Evolutionary conservation across 2,329 filamentous ascomycete genomes (phyloP), one percentile per base, ranked within the genome.

Genomic region (Ophiostoma piceae): DNA sequence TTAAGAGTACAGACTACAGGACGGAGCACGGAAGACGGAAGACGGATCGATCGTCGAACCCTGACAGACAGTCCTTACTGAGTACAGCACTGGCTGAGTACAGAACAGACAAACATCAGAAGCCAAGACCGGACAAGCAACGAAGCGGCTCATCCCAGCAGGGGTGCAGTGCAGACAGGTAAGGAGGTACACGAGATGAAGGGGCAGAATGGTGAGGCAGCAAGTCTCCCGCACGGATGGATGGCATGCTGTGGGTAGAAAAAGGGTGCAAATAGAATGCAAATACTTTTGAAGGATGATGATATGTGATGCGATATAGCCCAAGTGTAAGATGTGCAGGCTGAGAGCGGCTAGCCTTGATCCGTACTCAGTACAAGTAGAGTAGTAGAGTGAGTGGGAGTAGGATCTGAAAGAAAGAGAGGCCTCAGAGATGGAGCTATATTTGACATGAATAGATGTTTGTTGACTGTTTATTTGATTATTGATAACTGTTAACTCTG

Each of bases 61-160:
- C 51, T 19, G 47, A 26, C 35, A 39, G 29, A 22, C 26, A 35
- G 8, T 9, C 37, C 37, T 39, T 39, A 39, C 37, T 39, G 35
- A 37, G 35, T 29, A 3, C 29, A 64, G n/a, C 26, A 29, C 26
- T 29, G 26, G 2, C 26, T 29, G 26, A 29, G 26, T 29, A 29
- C 26, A 29, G 26, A 62, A 29, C 57, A 62, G 29, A 62, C 14
- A 39, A 41, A 41, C 39, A 66, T 47, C 22, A 51, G 16, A 67
- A 54, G 39, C 67, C 67, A 68, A 68, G 67, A 68, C 67, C 39
- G 57, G 57, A 64, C 54, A 32, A 68, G 67, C 67, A 64, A 35
- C 57, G 26, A 41, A 29, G 26, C 57, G 57, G 26, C 9, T 32
- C 22, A 62, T 62, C 57, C 57, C 57, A 62, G 57, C 57, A 62